Percentiles rank a stretch among this genome's conserved stretches.
phyloP scores from a whole-genome alignment of 257 asterid genomes.

The Handroanthus guayacan region DNA sequence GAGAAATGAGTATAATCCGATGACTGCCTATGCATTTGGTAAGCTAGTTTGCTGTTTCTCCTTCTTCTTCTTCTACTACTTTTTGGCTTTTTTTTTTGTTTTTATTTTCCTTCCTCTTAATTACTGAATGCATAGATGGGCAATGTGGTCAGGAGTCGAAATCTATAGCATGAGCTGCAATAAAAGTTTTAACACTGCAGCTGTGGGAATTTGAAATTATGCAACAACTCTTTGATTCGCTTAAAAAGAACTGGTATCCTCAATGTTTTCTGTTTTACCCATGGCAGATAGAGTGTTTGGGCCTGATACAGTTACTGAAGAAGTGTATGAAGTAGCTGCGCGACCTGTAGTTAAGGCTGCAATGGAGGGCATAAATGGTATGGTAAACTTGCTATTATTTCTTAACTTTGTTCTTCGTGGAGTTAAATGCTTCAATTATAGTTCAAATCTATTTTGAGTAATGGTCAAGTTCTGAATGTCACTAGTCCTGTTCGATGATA shows the following conservation, averaged over 20 bases:
- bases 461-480: constrained; percentile 3
- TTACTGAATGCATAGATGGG: background rate
- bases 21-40: constrained; percentile 95
- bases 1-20: constrained; percentile 86
- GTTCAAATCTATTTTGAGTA: constrained; percentile 9
- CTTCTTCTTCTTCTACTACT: background rate
- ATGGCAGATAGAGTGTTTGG: constrained; percentile 89
- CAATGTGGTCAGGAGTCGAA: constrained; percentile 16
- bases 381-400: constrained; percentile 33
- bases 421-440: constrained; percentile 20
- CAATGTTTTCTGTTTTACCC: constrained; percentile 5
- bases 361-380: constrained; percentile 98
- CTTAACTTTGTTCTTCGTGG: constrained; percentile 3
- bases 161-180: constrained; percentile 29
- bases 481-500: constrained; percentile 23
- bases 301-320: constrained; percentile 76
- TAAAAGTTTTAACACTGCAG: constrained; percentile 21
- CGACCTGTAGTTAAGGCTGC: constrained; percentile 97
- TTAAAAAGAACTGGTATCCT: constrained; percentile 26
- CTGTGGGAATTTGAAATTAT: constrained; percentile 17
- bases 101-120: background rate
- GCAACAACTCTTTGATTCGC: constrained; percentile 22
- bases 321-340: constrained; percentile 95
- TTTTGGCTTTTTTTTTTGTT: background rate
- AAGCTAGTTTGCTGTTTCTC: constrained; percentile 32